Conservation (phyloP, 225 moss, liverwort and hornwort species). For the Pleurozium schreberi region DNA sequence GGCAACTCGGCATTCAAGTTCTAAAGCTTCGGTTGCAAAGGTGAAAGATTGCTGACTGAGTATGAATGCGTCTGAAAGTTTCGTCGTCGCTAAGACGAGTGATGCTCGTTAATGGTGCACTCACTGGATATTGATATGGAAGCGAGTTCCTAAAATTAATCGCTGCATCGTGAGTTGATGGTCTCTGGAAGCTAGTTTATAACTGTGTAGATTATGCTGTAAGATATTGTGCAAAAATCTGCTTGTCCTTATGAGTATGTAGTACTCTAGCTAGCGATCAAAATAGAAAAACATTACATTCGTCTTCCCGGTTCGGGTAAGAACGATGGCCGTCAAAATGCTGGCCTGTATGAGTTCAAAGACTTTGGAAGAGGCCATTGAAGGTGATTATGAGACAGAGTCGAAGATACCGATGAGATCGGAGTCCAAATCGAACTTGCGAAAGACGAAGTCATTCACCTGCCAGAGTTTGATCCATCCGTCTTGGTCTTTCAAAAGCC, state of each 20-base stretch:
- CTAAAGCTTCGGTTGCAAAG: not conserved
- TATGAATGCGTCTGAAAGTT: not conserved
- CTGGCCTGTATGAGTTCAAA: slow-evolving; percentile 47
- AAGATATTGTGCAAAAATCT: not conserved
- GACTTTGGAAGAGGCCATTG: slow-evolving; percentile 26
- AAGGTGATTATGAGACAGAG: slow-evolving; percentile 15
- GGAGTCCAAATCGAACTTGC: slow-evolving; percentile 18
- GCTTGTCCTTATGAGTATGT: not conserved
- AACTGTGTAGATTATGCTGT: not conserved
- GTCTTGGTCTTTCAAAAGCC: slow-evolving; percentile 33
- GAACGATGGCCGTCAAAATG: slow-evolving; percentile 39
- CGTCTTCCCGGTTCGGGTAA: not conserved
- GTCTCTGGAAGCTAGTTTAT: not conserved
- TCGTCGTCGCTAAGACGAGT: not conserved
- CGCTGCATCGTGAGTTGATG: not conserved
- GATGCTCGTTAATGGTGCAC: not conserved
- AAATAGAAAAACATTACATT: not conserved
- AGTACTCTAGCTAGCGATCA: not conserved
- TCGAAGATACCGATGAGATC: slow-evolving; percentile 15
- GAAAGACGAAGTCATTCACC: slow-evolving; percentile 39
- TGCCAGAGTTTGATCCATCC: slow-evolving; percentile 41
- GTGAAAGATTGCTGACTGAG: not conserved
- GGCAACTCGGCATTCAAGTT: not conserved
- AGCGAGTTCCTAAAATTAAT: not conserved
- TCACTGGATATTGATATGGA: not conserved